These are phyloP conservation scores for Zoysia pacifica DNA, from an alignment of 176 grass and related monocot species.

Conservation along the genomic window DNA sequence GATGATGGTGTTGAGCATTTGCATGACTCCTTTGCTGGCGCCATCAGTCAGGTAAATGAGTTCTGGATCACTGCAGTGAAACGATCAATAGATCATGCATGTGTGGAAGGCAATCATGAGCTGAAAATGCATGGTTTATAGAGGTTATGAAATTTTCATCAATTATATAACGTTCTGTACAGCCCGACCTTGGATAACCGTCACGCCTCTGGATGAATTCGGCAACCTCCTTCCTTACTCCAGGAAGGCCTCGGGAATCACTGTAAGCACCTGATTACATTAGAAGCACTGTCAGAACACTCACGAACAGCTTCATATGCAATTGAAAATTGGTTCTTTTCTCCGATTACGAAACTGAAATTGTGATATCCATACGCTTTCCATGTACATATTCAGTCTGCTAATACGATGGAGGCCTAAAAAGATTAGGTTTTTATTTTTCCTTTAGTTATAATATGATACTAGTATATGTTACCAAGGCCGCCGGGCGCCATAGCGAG, in stretches of 20 bases:
- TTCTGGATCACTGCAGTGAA: constrained; percentile 81
- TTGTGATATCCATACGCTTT: neutral
- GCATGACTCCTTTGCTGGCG: constrained; percentile 98
- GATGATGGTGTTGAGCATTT: constrained; percentile 82
- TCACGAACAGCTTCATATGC: neutral
- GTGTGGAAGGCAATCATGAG: constrained; percentile 1
- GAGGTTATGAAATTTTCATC: neutral
- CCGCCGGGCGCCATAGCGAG: constrained; percentile 80
- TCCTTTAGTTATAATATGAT: neutral
- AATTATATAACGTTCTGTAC: neutral
- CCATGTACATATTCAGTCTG: neutral
- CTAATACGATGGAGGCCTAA: neutral
- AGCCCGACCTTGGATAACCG: constrained; percentile 83
- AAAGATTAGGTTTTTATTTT: neutral
- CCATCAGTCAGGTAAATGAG: constrained; percentile 94
- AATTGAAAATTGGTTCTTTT: neutral
- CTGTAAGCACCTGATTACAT: constrained; percentile 85
- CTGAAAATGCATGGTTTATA: neutral
- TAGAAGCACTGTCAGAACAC: constrained; percentile 16
- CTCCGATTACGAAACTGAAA: neutral
- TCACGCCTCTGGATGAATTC: constrained; percentile 94
- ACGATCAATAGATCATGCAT: neutral
- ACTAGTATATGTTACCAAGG: constrained; percentile 54
- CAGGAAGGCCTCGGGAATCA: constrained; percentile 94
- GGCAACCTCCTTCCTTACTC: constrained; percentile 93